Percentiles rank a stretch among this genome's conserved stretches.
phyloP scores from a whole-genome alignment of 2,329 filamentous ascomycete genomes.

The Paecilomyces fulvus region DNA sequence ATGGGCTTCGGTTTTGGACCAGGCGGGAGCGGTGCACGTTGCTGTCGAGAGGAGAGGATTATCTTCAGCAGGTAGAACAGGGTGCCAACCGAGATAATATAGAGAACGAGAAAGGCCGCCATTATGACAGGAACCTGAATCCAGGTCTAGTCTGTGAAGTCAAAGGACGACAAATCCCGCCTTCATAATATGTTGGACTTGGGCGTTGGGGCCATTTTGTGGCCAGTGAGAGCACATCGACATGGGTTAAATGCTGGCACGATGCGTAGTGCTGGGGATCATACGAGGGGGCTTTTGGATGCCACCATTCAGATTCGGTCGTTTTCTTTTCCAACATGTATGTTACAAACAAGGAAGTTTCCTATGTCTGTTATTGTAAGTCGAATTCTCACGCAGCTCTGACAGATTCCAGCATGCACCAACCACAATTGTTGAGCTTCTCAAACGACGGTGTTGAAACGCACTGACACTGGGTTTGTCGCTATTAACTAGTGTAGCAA shows the following conservation, averaged over 20 bases:
- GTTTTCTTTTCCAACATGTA: neutral
- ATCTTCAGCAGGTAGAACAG: neutral
- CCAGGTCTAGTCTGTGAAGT: neutral
- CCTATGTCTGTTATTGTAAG: neutral
- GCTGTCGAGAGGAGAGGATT: neutral
- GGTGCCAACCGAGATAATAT: neutral
- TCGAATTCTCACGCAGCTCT: neutral
- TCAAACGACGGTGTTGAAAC: neutral
- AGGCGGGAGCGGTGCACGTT: constrained; percentile 33
- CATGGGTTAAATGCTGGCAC: neutral
- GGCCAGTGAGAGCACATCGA: neutral
- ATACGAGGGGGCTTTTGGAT: neutral
- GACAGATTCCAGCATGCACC: too few species aligned
- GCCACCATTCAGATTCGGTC: neutral
- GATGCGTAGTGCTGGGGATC: neutral
- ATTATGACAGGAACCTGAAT: neutral
- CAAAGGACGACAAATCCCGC: neutral
- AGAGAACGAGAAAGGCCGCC: neutral
- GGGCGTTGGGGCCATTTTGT: neutral
- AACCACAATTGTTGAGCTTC: neutral
- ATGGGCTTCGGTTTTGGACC: constrained; percentile 41
- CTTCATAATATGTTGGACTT: neutral
- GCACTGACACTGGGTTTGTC: too few species aligned
- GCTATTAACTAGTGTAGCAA: too few species aligned
- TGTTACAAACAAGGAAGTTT: neutral